Conservation (phyloP, 176 grass and related monocot genomes). For the Tillandsia fasciculata region DNA sequence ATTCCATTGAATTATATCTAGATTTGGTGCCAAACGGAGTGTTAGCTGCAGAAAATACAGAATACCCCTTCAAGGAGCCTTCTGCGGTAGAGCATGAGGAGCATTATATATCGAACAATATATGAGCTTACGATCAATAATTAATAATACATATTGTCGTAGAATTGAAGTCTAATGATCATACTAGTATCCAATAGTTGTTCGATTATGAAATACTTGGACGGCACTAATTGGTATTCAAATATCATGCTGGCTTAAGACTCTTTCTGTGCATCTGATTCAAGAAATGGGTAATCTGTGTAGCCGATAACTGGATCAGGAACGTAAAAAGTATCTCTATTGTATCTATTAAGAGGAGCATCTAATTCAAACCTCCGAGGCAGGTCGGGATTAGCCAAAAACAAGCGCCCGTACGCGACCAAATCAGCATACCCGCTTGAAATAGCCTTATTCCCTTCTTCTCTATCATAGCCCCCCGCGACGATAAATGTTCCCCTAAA, state of each 20-base stretch:
- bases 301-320: slow-evolving; percentile 64
- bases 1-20: too few species aligned
- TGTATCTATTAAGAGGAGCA: slow-evolving; percentile 56
- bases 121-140: too few species aligned
- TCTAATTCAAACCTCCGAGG: slow-evolving; percentile 53
- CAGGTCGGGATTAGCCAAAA: slow-evolving; percentile 72
- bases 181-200: too few species aligned
- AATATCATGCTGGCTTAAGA: neutral
- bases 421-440: slow-evolving; percentile 47
- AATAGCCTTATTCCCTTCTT: slow-evolving; percentile 51
- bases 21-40: neutral
- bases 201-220: too few species aligned
- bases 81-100: neutral
- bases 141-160: too few species aligned
- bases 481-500: slow-evolving; percentile 54
- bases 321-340: slow-evolving; percentile 55
- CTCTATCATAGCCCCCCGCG: slow-evolving; percentile 39
- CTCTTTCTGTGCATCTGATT: slow-evolving; percentile 3
- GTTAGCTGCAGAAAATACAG: neutral
- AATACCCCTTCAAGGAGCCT: neutral
- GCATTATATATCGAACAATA: neutral
- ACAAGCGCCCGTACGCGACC: slow-evolving; percentile 56
- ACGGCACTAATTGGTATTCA: neutral
- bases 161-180: too few species aligned
- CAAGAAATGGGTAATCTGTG: slow-evolving; percentile 60